phyloP scores from a whole-genome alignment of 371 early-diverging fungal genomes.

The Zopfochytrium polystomum region DNA sequence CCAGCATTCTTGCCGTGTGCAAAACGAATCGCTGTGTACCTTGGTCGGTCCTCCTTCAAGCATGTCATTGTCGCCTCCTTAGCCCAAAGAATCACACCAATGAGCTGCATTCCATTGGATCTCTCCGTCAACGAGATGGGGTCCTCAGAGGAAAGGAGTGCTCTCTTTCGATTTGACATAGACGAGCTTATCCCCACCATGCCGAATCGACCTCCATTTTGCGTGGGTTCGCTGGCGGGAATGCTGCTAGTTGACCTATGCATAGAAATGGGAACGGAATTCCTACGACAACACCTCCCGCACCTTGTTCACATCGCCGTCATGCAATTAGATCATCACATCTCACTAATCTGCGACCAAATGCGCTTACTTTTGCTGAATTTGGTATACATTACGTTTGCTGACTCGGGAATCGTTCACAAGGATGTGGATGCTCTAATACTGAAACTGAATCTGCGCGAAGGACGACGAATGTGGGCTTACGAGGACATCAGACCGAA shows the following conservation, averaged over 20 bases:
- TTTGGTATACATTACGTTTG: slow-evolving; percentile 66
- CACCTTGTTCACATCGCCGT: slow-evolving; percentile 71
- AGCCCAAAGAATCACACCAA: slow-evolving; percentile 68
- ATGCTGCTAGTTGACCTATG: slow-evolving; percentile 78
- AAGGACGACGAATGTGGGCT: slow-evolving; percentile 75
- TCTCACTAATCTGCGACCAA: slow-evolving; percentile 75
- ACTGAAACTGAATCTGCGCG: slow-evolving; percentile 64
- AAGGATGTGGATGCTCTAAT: slow-evolving; percentile 55
- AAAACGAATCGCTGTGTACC: slow-evolving; percentile 75
- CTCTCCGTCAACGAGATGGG: slow-evolving; percentile 19
- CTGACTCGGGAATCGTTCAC: slow-evolving; percentile 3
- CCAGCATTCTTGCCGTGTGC: slow-evolving; percentile 75
- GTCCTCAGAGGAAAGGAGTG: slow-evolving; percentile 6
- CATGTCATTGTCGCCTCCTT: slow-evolving; percentile 61
- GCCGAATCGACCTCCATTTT: slow-evolving; percentile 69
- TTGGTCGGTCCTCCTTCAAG: slow-evolving; percentile 69
- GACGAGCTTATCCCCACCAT: slow-evolving; percentile 63
- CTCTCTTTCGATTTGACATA: slow-evolving; percentile 56
- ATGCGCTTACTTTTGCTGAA: slow-evolving; percentile 76
- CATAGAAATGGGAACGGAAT: slow-evolving; percentile 63
- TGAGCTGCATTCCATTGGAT: slow-evolving; percentile 67
- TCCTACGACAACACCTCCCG: slow-evolving; percentile 66
- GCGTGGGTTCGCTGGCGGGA: slow-evolving; percentile 73
- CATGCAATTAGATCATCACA: slow-evolving; percentile 77
- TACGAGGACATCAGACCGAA: slow-evolving; percentile 74